Percentiles rank a stretch among this genome's conserved stretches.
These are phyloP conservation scores for Starmera quercuum DNA, from an alignment of 805 yeast species.

Conservation along the genomic window DNA sequence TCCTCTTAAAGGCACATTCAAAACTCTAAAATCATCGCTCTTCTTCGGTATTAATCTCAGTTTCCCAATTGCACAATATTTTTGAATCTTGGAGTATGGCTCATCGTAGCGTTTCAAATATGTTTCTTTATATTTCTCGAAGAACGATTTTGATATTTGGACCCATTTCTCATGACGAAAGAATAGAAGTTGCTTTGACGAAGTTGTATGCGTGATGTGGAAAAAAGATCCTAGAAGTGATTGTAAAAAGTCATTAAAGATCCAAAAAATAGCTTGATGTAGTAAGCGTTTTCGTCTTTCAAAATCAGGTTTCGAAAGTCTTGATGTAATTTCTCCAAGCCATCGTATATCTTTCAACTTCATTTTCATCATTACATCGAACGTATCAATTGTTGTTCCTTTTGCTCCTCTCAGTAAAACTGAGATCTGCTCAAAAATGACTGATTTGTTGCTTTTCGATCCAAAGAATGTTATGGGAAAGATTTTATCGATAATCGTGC, in stretches of 20 bases:
- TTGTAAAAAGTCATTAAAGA: conserved; percentile 38
- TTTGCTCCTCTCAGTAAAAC: conserved; percentile 29
- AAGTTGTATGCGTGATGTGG: conserved; percentile 56
- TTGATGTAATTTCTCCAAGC: conserved; percentile 32
- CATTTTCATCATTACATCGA: conserved; percentile 27
- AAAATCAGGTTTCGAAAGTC: conserved; percentile 34
- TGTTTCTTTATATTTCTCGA: conserved; percentile 30
- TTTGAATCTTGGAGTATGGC: too few species aligned
- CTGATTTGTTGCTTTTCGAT: conserved; percentile 34
- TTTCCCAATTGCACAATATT: conserved; percentile 24
- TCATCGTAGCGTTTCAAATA: too few species aligned
- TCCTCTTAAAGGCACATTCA: conserved; percentile 45
- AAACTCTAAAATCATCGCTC: conserved; percentile 45
- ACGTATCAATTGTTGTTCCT: conserved; percentile 26
- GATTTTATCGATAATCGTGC: conserved; percentile 35
- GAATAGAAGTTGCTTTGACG: conserved; percentile 31
- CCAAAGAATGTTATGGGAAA: conserved; percentile 53
- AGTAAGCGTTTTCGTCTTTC: conserved; percentile 29
- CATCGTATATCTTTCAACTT: conserved; percentile 42
- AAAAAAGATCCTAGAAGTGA: conserved; percentile 46
- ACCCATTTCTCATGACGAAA: conserved; percentile 59
- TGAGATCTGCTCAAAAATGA: conserved; percentile 29
- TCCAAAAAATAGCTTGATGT: conserved; percentile 47
- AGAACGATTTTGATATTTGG: conserved; percentile 31
- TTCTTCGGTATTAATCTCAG: conserved; percentile 54